These are phyloP conservation scores for Acanthamoeba sp. DNA, from an alignment of 208 protist species.

Conservation along the genomic window DNA sequence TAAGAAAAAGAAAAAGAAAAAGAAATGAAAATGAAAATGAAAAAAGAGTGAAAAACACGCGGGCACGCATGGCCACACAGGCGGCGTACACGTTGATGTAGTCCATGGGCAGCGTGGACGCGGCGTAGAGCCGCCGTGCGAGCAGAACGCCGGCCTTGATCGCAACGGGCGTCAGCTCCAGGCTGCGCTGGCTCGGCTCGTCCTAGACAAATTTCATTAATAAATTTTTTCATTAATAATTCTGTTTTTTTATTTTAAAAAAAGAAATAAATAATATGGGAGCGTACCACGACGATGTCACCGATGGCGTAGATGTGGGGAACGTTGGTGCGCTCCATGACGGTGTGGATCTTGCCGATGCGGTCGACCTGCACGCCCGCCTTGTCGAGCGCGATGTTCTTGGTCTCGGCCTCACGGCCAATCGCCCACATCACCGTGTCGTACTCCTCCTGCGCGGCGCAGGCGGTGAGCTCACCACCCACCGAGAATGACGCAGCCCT, in stretches of 20 bases:
- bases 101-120: conserved; percentile 85
- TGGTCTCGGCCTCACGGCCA: conserved; percentile 87
- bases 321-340: conserved; percentile 89
- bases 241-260: not conserved
- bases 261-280: not conserved
- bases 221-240: not conserved
- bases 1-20: not conserved
- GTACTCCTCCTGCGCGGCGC: conserved; percentile 83
- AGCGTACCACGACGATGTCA: conserved; percentile 83
- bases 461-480: not conserved
- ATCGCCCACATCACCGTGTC: conserved; percentile 94
- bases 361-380: conserved; percentile 79
- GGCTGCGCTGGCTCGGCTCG: not conserved
- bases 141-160: conserved; percentile 92
- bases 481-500: too few relatives aligned
- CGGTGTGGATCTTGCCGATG: conserved; percentile 63
- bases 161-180: conserved; percentile 93
- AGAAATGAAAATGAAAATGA: too few relatives aligned
- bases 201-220: not conserved
- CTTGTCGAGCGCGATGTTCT: conserved; percentile 86
- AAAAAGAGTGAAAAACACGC: not conserved
- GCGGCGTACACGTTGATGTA: conserved; percentile 80
- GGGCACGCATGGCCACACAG: not conserved
- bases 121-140: conserved; percentile 87
- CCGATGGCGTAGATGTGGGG: conserved; percentile 93